Evolutionary conservation across 805 yeast genomes (phyloP).

Genomic region (Myxozyma geophila): DNA sequence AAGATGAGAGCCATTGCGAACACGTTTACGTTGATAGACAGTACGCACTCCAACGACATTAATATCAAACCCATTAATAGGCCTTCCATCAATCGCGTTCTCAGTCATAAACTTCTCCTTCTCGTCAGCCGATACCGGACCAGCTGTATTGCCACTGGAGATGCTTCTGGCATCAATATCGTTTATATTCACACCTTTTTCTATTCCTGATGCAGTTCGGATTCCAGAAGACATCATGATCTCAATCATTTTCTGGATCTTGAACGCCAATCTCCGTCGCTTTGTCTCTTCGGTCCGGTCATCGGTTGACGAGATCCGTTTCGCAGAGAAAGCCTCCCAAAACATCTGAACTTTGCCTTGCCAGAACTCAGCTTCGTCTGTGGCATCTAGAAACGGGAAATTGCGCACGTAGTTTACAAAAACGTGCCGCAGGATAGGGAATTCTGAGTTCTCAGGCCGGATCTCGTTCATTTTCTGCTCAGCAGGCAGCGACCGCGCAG

Average conservation of each 20-base stretch:
- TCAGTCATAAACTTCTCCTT: slow-evolving; percentile 34
- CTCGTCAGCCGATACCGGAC: slow-evolving; percentile 31
- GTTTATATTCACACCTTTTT: slow-evolving; percentile 26
- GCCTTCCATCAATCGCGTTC: slow-evolving; percentile 41
- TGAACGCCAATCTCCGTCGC: slow-evolving; percentile 63
- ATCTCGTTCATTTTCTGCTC: slow-evolving; percentile 26
- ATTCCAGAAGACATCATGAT: slow-evolving; percentile 77
- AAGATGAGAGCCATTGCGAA: slow-evolving; percentile 26
- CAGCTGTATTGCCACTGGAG: background rate
- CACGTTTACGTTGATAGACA: slow-evolving; percentile 28
- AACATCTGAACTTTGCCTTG: slow-evolving; percentile 76
- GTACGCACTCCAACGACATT: slow-evolving; percentile 70
- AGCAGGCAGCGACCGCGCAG: background rate
- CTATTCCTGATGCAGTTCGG: slow-evolving; percentile 50
- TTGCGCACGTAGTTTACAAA: slow-evolving; percentile 64
- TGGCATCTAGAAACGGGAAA: slow-evolving; percentile 71
- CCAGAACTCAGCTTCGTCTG: slow-evolving; percentile 72
- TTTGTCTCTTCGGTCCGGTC: slow-evolving; percentile 80
- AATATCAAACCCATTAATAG: slow-evolving; percentile 61
- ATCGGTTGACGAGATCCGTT: slow-evolving; percentile 70
- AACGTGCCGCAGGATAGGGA: slow-evolving; percentile 73
- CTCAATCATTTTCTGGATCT: slow-evolving; percentile 64
- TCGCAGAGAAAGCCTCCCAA: slow-evolving; percentile 73
- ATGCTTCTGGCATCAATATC: slow-evolving; percentile 9
- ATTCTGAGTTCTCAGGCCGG: slow-evolving; percentile 46